Base-by-base conservation (phyloP, 2,329 filamentous ascomycete species). In the Penicillium sp. region DNA sequence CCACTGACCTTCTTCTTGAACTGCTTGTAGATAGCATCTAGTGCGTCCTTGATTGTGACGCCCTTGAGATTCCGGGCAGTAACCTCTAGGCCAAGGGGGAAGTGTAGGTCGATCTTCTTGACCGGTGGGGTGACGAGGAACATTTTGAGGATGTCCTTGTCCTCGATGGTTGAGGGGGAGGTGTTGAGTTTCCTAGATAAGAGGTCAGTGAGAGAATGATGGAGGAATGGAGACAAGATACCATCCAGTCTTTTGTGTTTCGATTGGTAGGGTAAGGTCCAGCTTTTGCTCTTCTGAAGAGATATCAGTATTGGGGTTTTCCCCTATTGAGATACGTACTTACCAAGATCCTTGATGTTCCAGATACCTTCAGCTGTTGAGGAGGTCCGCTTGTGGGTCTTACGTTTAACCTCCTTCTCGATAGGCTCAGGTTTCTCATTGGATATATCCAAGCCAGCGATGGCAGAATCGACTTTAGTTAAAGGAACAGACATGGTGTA, bases 41-140 rank as follows among this genome's bases (percentile, higher is more conserved):
- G 74, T 56, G 91, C 91, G 76, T 97, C 93, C 82, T 97, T 97
- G 82, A 97, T 93, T 55, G 93, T 97, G 65, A 97, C 91, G 54
- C 93, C 93, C 77, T 92, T 93, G 67, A 92, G 80, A 78, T 97
- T 97, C 70, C 93, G 85, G 71, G 91, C 93, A 31, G 88, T 90
- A 64, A 97, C 89, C 70, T 93, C 87, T 53, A 94, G 84, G 49
- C 93, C 93, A 50, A 95, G 81, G 16, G 90, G 90, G 82, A 96
- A 96, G 77, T 91, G 86, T 44, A 97, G 82, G 77, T 96, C 91
- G 76, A 97, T 93, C 80, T 90, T 93, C 84, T 94, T 96, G 75
- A 97, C 85, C 33, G 89, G 87, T 45, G 93, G 93, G 58, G 79
- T 87, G 67, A 89, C 88, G 65, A 97, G 85, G 59, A 82, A 79